These are phyloP conservation scores for Amaranthus hypochondriacus DNA, from an alignment of 148 eudicot species.

Conservation along the genomic window DNA sequence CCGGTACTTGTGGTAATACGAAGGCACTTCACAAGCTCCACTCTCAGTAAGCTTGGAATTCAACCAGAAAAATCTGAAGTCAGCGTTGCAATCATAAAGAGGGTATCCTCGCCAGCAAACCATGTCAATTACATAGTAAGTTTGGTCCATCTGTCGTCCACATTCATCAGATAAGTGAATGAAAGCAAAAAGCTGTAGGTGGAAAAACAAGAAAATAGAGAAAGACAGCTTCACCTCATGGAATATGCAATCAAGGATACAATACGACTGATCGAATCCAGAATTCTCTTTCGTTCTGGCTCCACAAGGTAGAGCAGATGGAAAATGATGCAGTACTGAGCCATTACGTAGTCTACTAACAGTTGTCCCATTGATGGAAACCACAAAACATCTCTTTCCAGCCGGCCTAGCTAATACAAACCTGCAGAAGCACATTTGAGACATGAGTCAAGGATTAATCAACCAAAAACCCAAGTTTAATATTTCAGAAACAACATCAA, in stretches of 20 bases:
- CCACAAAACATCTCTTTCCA: constrained; percentile 97
- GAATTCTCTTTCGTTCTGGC: constrained; percentile 58
- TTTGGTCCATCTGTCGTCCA: constrained; percentile 69
- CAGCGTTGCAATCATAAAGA: constrained; percentile 85
- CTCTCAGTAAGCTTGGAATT: constrained; percentile 84
- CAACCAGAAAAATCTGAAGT: constrained; percentile 92
- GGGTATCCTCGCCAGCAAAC: constrained; percentile 92
- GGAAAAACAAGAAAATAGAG: not conserved
- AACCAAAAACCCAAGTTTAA: not conserved
- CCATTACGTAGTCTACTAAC: constrained; percentile 88
- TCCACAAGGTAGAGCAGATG: constrained; percentile 87
- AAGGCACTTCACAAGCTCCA: constrained; percentile 79
- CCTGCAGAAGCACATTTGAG: constrained; percentile 39
- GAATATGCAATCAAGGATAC: constrained; percentile 92
- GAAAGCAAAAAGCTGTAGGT: constrained; percentile 4
- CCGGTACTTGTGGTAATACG: constrained; percentile 68
- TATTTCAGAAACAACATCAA: not conserved
- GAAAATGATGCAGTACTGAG: constrained; percentile 70
- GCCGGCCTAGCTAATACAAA: constrained; percentile 90
- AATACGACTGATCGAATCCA: constrained; percentile 69
- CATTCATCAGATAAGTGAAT: constrained; percentile 10
- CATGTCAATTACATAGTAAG: constrained; percentile 89
- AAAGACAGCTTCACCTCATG: constrained; percentile 55
- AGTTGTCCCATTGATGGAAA: constrained; percentile 88
- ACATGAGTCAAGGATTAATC: not conserved